phyloP scores from a whole-genome alignment of 805 yeast genomes.

The Sporopachydermia quercuum region DNA sequence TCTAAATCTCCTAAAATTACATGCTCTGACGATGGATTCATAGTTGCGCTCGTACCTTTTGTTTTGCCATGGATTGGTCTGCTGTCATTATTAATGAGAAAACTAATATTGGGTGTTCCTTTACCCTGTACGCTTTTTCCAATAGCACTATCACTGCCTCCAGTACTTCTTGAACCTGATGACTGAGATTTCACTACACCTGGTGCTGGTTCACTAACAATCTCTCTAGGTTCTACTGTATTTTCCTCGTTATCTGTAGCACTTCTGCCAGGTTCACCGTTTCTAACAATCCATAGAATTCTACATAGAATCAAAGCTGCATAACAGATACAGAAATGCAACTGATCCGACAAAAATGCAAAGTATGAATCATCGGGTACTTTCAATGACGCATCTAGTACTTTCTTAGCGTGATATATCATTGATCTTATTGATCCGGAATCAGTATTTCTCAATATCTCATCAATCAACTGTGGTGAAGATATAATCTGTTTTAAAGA shows the following conservation, averaged over 20 bases:
- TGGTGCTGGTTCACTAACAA: too few species aligned
- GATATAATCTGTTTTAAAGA: conserved; percentile 4
- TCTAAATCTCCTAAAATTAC: neutral
- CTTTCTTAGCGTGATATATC: conserved; percentile 26
- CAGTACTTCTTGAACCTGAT: neutral
- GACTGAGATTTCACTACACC: neutral
- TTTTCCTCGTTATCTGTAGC: too few species aligned
- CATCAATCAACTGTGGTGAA: conserved; percentile 10
- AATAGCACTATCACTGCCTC: neutral
- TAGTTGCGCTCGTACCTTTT: neutral
- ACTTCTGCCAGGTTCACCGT: too few species aligned
- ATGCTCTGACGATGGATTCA: neutral
- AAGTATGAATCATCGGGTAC: conserved; percentile 40
- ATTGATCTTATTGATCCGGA: conserved; percentile 20
- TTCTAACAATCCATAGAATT: conserved; percentile 2
- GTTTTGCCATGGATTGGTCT: too few species aligned
- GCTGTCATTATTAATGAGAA: too few species aligned
- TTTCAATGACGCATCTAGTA: conserved; percentile 25
- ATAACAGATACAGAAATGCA: conserved; percentile 29
- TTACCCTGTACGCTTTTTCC: neutral
- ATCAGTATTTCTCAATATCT: conserved; percentile 12
- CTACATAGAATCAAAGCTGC: conserved; percentile 4
- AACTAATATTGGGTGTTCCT: too few species aligned
- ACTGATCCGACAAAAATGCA: conserved; percentile 57
- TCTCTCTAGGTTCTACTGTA: neutral